Evolutionary conservation across 2,329 filamentous ascomycete species (phyloP).

Genomic region (Epichloe coenophiala): DNA sequence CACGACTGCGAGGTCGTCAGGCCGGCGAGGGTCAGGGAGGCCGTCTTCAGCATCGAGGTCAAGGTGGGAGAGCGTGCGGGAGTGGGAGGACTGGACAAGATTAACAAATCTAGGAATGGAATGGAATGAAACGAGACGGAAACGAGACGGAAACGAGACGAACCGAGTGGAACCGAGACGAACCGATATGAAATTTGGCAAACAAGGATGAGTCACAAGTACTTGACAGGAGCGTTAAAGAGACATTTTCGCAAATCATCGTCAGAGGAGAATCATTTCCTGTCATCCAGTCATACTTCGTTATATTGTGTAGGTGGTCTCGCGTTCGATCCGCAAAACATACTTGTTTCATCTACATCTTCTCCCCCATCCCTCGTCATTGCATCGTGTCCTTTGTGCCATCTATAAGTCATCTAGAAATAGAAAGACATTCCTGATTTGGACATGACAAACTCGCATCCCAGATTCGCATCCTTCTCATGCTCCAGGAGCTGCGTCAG

Average conservation of each 20-base stretch:
- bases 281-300: constrained; percentile 3
- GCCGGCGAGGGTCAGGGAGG: constrained; percentile 64
- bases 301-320: background rate
- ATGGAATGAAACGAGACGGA: too few species aligned
- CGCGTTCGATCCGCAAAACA: too few species aligned
- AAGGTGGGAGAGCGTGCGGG: constrained; percentile 59
- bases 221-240: too few species aligned
- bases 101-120: background rate
- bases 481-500: constrained; percentile 53
- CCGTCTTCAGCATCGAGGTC: constrained; percentile 70
- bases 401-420: constrained; percentile 21
- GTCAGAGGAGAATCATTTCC: background rate
- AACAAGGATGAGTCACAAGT: too few species aligned
- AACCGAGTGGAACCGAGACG: too few species aligned
- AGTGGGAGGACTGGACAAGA: constrained; percentile 57
- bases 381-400: background rate
- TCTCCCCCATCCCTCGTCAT: too few species aligned
- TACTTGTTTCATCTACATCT: background rate
- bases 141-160: too few species aligned
- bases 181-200: too few species aligned
- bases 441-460: constrained; percentile 69
- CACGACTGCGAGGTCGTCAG: constrained; percentile 47
- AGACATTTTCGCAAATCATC: too few species aligned
- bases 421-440: constrained; percentile 47
- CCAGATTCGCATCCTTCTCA: constrained; percentile 51